phyloP scores from a whole-genome alignment of 306 rosid species.

The Neltuma alba region DNA sequence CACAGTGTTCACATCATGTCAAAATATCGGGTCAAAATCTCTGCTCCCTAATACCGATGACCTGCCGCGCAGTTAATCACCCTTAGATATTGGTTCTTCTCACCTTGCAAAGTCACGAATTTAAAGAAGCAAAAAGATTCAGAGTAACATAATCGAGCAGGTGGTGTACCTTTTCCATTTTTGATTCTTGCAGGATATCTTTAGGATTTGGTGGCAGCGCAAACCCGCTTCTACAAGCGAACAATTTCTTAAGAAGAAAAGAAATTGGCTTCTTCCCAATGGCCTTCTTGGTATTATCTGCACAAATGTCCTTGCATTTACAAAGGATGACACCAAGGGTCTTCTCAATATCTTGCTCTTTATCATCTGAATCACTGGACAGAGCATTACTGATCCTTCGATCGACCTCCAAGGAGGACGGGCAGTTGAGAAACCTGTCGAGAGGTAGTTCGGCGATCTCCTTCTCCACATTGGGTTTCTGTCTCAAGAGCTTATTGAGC shows the following conservation, averaged over 20 bases:
- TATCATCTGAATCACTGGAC: slow-evolving; percentile 42
- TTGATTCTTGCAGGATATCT: slow-evolving; percentile 71
- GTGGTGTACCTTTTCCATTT: slow-evolving; percentile 73
- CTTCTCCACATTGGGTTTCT: slow-evolving; percentile 56
- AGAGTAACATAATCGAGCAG: background rate
- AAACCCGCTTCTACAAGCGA: slow-evolving; percentile 69
- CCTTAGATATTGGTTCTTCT: background rate
- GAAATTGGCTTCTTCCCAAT: slow-evolving; percentile 73
- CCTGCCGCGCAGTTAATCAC: background rate
- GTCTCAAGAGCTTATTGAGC: slow-evolving; percentile 60
- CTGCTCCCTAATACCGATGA: background rate
- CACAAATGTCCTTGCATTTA: slow-evolving; percentile 67
- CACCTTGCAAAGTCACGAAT: background rate
- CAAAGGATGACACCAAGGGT: slow-evolving; percentile 63
- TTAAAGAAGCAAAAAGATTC: background rate
- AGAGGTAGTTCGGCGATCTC: slow-evolving; percentile 68
- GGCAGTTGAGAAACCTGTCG: slow-evolving; percentile 82
- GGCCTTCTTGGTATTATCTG: slow-evolving; percentile 47
- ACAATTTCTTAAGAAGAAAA: slow-evolving; percentile 75
- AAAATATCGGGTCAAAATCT: no score
- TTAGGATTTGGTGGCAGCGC: slow-evolving; percentile 60
- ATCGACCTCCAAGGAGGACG: slow-evolving; percentile 81
- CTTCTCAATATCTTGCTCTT: slow-evolving; percentile 68
- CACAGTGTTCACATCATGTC: background rate
- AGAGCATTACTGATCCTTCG: slow-evolving; percentile 57